phyloP scores from a whole-genome alignment of 2,329 filamentous ascomycete species.

The Fusarium graminum region DNA sequence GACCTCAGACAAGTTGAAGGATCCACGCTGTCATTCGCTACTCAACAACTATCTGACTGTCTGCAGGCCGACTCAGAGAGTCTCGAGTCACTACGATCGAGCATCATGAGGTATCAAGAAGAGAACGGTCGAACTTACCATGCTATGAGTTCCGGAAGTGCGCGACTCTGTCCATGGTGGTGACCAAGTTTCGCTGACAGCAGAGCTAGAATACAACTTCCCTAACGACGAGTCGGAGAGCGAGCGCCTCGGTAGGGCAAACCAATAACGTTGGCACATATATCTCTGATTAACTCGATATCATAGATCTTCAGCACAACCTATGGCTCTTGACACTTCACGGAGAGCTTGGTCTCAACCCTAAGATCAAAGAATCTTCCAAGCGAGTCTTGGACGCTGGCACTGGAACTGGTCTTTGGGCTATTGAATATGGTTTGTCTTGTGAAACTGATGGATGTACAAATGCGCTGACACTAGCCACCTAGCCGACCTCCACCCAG shows the following conservation, averaged over 20 bases:
- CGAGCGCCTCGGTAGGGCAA: neutral
- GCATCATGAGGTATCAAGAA: constrained; percentile 10
- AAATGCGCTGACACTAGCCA: neutral
- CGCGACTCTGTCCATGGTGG: fast-evolving
- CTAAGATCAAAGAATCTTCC: neutral
- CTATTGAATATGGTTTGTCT: constrained; percentile 18
- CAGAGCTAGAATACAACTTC: neutral
- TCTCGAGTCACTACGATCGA: constrained; percentile 18
- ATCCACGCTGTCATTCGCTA: fast-evolving
- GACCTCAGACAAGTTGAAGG: fast-evolving
- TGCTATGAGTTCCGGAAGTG: constrained; percentile 17
- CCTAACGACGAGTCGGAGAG: constrained; percentile 17
- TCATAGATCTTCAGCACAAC: constrained; percentile 16
- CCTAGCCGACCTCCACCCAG: constrained; percentile 9
- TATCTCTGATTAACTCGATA: neutral
- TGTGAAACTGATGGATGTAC: fast-evolving
- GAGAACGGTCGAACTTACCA: constrained; percentile 23
- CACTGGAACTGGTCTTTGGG: constrained; percentile 14
- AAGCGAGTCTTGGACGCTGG: constrained; percentile 21
- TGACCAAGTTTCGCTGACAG: fast-evolving
- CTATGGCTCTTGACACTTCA: constrained; percentile 18
- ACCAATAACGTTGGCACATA: fast-evolving
- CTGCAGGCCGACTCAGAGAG: constrained; percentile 1
- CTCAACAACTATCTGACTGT: neutral
- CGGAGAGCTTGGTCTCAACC: constrained; percentile 7